Evolutionary conservation across 2,329 filamentous ascomycete species (phyloP).

Genomic region (Fusarium gaditjirri): DNA sequence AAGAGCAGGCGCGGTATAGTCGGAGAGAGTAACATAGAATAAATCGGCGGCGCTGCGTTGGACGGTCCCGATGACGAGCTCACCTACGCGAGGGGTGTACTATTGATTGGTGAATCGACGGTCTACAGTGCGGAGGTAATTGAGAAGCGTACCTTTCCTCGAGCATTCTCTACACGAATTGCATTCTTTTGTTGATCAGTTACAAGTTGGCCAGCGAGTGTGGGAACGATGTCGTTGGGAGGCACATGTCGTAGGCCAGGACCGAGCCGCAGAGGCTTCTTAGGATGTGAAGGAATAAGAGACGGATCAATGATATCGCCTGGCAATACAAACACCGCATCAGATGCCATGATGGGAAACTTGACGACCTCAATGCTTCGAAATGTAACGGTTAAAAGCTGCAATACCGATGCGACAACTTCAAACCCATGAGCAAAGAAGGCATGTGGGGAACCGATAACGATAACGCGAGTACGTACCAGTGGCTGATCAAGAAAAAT

Average conservation of each 20-base stretch:
- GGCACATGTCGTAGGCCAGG: constrained; percentile 86
- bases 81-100: constrained; percentile 83
- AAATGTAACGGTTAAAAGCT: not conserved
- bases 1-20: constrained; percentile 71
- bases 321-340: constrained; percentile 78
- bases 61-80: constrained; percentile 89
- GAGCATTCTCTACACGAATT: constrained; percentile 78
- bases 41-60: constrained; percentile 79
- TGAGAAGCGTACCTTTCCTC: constrained; percentile 68
- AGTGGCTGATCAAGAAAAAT: constrained; percentile 26
- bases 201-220: constrained; percentile 73
- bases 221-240: constrained; percentile 76
- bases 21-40: constrained; percentile 82
- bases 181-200: constrained; percentile 79
- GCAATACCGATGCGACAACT: constrained; percentile 29
- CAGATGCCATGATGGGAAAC: constrained; percentile 62
- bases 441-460: constrained; percentile 32
- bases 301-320: constrained; percentile 78
- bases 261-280: constrained; percentile 80
- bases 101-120: constrained; percentile 48
- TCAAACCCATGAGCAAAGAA: constrained; percentile 22
- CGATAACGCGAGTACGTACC: constrained; percentile 36
- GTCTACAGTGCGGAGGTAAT: not conserved
- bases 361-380: not conserved
- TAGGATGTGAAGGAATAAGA: constrained; percentile 74